Evolutionary conservation across 768 basidiomycete species (phyloP).

Genomic region (Podaxis sp.): DNA sequence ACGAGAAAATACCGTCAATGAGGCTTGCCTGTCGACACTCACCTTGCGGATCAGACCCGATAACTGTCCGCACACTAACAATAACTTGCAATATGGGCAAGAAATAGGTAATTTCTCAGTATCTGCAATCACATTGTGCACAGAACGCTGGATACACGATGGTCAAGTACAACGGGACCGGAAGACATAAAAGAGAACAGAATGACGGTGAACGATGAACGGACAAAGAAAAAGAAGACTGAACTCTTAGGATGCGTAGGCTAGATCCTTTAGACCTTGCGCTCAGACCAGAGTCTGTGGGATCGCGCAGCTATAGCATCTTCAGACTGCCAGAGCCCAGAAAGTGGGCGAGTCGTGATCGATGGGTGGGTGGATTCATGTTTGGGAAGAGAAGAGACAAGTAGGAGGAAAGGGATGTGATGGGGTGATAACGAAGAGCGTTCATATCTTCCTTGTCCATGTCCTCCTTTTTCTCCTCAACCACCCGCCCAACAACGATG

Average conservation of each 20-base stretch:
- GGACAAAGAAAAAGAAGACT: slow-evolving; percentile 1
- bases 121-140: slow-evolving; percentile 13
- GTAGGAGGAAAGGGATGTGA: background rate
- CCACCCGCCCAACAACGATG: background rate
- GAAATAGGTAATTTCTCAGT: slow-evolving; percentile 4
- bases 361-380: background rate
- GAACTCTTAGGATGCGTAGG: slow-evolving; percentile 5
- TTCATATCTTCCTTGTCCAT: background rate
- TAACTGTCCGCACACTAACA: slow-evolving; percentile 2
- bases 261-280: background rate
- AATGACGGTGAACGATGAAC: background rate
- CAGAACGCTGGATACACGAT: slow-evolving; percentile 10
- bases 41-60: slow-evolving; percentile 5
- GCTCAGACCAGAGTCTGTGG: background rate
- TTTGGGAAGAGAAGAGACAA: background rate
- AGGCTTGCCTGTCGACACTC: background rate
- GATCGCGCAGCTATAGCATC: background rate
- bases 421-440: slow-evolving; percentile 8
- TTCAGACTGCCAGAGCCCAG: background rate
- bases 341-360: background rate
- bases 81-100: slow-evolving; percentile 2
- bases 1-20: background rate
- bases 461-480: background rate
- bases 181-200: background rate
- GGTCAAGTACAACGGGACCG: slow-evolving; percentile 6